A percentile compares a stretch with the other conserved stretches of the same genome.
These are phyloP conservation scores for Fagopyrum tataricum DNA, from an alignment of 148 eudicot genomes.

Conservation along the genomic window DNA sequence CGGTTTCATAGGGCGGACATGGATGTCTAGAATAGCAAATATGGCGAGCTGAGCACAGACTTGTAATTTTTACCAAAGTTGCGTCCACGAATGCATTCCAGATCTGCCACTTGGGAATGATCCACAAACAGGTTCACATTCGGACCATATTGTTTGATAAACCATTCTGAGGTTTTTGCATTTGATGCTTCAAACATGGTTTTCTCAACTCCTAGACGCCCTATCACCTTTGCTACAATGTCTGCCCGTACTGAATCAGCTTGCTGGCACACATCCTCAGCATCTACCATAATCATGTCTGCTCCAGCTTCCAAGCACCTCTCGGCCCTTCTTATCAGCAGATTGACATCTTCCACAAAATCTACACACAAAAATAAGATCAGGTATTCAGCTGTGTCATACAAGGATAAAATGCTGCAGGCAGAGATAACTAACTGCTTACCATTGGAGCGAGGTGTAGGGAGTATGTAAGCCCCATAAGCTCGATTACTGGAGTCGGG, in stretches of 20 bases:
- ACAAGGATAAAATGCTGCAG: neutral
- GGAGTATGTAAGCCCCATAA: conserved; percentile 68
- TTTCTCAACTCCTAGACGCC: conserved; percentile 83
- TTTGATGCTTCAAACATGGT: conserved; percentile 92
- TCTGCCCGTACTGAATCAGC: conserved; percentile 71
- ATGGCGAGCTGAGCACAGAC: conserved; percentile 68
- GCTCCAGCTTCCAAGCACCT: conserved; percentile 98
- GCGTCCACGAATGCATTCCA: conserved; percentile 83
- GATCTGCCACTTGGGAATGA: conserved; percentile 78
- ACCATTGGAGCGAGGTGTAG: conserved; percentile 64
- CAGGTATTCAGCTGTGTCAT: too few relatives aligned
- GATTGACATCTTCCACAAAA: conserved; percentile 77
- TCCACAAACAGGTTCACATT: conserved; percentile 90
- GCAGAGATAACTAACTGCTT: conserved; percentile 11
- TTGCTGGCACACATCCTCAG: conserved; percentile 68
- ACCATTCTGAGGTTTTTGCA: conserved; percentile 80
- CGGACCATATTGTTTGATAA: conserved; percentile 82
- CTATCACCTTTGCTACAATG: conserved; percentile 70
- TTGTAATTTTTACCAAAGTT: conserved; percentile 62
- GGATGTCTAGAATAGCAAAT: conserved; percentile 26
- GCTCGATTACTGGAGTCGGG: conserved; percentile 53
- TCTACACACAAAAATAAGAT: conserved; percentile 32
- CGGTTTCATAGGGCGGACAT: neutral
- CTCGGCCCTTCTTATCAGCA: conserved; percentile 75
- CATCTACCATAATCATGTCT: conserved; percentile 88